phyloP scores from a whole-genome alignment of 306 rosid species.

The Abrus pulchellus region DNA sequence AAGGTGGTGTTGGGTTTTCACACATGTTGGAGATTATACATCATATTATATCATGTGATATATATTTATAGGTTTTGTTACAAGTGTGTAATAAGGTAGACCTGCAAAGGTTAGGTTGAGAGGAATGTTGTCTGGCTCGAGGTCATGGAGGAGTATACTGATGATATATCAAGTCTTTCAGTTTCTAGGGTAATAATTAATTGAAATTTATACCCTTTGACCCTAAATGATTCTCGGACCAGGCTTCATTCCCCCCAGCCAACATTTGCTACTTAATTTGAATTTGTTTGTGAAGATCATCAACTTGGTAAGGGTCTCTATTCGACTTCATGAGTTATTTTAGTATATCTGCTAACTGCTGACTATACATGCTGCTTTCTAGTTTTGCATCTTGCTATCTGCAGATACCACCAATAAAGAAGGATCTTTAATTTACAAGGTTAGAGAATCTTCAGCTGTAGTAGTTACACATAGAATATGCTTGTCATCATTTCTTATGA shows the following conservation, averaged over 20 bases:
- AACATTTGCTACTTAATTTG: constrained; percentile 51
- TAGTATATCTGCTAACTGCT: neutral
- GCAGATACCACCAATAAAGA: neutral
- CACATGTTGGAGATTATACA: too few relatives aligned
- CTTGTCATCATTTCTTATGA: constrained; percentile 4
- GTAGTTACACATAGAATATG: neutral
- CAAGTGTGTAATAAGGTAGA: neutral
- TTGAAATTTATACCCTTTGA: constrained; percentile 2
- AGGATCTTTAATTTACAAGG: constrained; percentile 18
- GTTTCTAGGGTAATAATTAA: constrained; percentile 24
- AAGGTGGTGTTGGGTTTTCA: neutral
- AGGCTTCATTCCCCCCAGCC: constrained; percentile 96
- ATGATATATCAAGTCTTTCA: constrained; percentile 17
- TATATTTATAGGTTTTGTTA: neutral
- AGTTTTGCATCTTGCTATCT: constrained; percentile 27
- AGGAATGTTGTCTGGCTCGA: constrained; percentile 92
- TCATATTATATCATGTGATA: too few relatives aligned
- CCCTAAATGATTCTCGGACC: constrained; percentile 80
- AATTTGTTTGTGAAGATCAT: neutral
- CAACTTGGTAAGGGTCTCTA: constrained; percentile 42
- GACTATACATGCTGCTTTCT: neutral
- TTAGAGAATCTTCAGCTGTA: constrained; percentile 21
- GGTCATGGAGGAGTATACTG: constrained; percentile 48
- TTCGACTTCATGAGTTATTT: neutral
- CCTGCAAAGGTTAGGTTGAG: constrained; percentile 73